phyloP scores from a whole-genome alignment of 179 eudicot genomes.

The Vitellaria paradoxa region DNA sequence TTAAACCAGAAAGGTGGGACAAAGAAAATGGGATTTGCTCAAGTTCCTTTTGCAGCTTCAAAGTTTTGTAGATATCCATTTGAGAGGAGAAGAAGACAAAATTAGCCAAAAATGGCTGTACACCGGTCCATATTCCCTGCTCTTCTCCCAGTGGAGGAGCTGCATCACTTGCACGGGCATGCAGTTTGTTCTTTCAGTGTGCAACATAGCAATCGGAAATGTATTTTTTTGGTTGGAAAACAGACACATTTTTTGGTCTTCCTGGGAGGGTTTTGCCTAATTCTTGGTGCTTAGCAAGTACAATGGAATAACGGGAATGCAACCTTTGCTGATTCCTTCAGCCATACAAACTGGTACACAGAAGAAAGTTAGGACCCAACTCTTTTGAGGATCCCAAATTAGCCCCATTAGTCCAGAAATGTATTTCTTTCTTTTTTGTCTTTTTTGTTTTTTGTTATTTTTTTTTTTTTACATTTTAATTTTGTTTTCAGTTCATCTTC shows the following conservation, averaged over 20 bases:
- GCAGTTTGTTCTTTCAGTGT: constrained; percentile 34
- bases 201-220: constrained; percentile 30
- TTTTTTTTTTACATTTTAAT: neutral
- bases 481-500: neutral
- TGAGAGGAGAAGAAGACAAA: constrained; percentile 15
- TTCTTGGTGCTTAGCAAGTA: constrained; percentile 12
- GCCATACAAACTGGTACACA: constrained; percentile 1
- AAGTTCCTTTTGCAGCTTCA: constrained; percentile 19
- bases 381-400: constrained; percentile 8
- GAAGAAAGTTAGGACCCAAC: constrained; percentile 19
- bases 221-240: constrained; percentile 15
- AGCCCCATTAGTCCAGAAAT: constrained; percentile 3
- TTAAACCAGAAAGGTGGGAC: constrained; percentile 13
- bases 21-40: constrained; percentile 17
- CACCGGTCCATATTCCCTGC: constrained; percentile 11
- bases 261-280: constrained; percentile 10
- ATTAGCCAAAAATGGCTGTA: constrained; percentile 16
- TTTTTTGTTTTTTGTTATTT: neutral
- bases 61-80: constrained; percentile 23
- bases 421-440: neutral
- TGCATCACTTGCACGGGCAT: constrained; percentile 20
- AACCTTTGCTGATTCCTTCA: neutral
- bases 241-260: constrained; percentile 23
- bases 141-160: constrained; percentile 17
- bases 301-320: constrained; percentile 16